phyloP scores from a whole-genome alignment of 2,329 filamentous ascomycete species.

The Neopestalotiopsis sp. region DNA sequence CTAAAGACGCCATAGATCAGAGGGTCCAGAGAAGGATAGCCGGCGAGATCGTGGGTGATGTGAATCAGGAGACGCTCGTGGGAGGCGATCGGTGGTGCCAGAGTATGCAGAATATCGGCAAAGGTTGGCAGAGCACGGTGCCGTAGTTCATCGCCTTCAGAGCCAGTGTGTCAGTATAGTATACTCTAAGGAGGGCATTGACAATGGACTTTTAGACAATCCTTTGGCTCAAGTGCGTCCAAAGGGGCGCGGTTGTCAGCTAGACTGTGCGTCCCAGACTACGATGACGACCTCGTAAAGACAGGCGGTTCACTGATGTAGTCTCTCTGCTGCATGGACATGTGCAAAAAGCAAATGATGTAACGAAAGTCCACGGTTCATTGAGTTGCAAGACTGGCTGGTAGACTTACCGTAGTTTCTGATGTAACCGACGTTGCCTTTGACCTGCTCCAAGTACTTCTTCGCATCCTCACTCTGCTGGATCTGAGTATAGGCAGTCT shows the following conservation, averaged over 20 bases:
- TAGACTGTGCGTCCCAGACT: no score
- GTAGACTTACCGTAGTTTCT: slow-evolving; percentile 70
- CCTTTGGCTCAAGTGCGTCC: no score
- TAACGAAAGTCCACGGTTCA: background rate
- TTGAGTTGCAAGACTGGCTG: background rate
- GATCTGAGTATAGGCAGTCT: slow-evolving; percentile 91
- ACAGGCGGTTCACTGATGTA: background rate
- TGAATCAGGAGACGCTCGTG: slow-evolving; percentile 98
- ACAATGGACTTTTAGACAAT: no score
- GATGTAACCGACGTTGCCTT: slow-evolving; percentile 83
- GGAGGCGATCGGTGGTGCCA: slow-evolving; percentile 94
- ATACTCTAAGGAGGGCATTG: background rate
- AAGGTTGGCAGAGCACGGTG: slow-evolving; percentile 92
- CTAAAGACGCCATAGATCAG: slow-evolving; percentile 91
- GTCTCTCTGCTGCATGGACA: background rate
- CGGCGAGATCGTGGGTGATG: slow-evolving; percentile 93
- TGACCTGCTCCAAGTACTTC: slow-evolving; percentile 93
- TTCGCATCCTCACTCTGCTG: slow-evolving; percentile 96
- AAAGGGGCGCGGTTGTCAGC: no score
- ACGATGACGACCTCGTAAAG: no score
- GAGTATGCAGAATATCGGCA: slow-evolving; percentile 90
- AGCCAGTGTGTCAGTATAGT: background rate
- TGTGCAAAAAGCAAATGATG: background rate
- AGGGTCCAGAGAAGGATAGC: slow-evolving; percentile 92
- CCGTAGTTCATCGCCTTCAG: slow-evolving; percentile 80